phyloP scores from a whole-genome alignment of 176 grass and related monocot genomes.

The Cenchrus purpureus region DNA sequence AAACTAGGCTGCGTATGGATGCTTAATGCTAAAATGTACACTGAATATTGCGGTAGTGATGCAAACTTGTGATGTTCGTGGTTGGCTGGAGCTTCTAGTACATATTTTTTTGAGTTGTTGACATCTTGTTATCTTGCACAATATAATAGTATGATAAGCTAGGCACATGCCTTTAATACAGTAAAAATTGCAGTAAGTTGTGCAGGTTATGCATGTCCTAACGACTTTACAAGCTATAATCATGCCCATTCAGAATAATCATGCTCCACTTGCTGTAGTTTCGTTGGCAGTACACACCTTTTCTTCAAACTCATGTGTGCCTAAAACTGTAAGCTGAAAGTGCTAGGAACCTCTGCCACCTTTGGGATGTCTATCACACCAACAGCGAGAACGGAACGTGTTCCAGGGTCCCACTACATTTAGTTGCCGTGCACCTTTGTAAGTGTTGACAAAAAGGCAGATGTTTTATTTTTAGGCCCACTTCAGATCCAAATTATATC shows the following conservation, averaged over 20 bases:
- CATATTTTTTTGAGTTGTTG: neutral
- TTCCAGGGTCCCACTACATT: neutral
- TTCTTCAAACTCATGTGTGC: neutral
- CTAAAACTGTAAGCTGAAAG: neutral
- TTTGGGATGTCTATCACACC: slow-evolving; percentile 29
- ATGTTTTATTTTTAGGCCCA: neutral
- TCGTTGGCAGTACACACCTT: neutral
- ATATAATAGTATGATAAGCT: neutral
- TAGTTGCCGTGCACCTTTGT: neutral
- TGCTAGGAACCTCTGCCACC: slow-evolving; percentile 8
- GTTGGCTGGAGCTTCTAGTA: neutral
- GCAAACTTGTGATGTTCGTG: neutral
- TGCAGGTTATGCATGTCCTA: neutral
- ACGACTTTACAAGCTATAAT: neutral
- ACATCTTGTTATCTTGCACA: neutral
- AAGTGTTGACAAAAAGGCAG: neutral
- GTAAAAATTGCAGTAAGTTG: neutral
- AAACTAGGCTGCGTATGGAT: neutral
- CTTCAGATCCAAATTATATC: neutral
- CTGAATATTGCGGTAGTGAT: neutral
- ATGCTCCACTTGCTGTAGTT: too few species aligned
- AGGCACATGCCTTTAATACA: neutral
- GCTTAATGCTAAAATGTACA: neutral
- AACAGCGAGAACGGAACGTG: neutral
- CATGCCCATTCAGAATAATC: neutral